phyloP scores from a whole-genome alignment of 1,284 basidiomycete genomes.

The Ganoderma leucocontextum region DNA sequence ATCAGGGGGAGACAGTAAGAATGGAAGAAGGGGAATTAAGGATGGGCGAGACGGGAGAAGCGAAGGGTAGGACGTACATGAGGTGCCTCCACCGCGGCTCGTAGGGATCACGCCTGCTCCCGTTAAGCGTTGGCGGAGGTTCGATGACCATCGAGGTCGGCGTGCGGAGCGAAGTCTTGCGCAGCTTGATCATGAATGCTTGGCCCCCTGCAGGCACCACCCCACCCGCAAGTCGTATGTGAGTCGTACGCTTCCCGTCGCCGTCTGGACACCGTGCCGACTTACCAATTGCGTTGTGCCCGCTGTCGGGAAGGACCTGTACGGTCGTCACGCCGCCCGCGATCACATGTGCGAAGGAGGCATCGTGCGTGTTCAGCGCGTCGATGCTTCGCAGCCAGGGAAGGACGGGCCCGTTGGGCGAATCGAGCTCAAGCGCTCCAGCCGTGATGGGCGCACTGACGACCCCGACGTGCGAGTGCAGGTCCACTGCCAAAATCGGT shows the following conservation, averaged over 20 bases:
- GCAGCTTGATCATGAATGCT: slow-evolving; percentile 61
- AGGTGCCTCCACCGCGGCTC: slow-evolving; percentile 54
- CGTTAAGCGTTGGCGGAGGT: slow-evolving; percentile 51
- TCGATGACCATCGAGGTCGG: slow-evolving; percentile 57
- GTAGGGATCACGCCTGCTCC: slow-evolving; percentile 39
- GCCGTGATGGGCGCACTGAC: slow-evolving; percentile 58
- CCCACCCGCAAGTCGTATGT: background rate
- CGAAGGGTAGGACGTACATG: slow-evolving; percentile 43
- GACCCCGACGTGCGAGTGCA: slow-evolving; percentile 85
- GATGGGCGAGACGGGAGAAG: background rate
- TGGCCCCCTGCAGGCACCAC: slow-evolving; percentile 47
- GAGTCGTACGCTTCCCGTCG: background rate
- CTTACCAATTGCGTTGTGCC: slow-evolving; percentile 42
- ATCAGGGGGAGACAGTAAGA: background rate
- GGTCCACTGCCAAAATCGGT: slow-evolving; percentile 59
- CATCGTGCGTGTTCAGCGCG: slow-evolving; percentile 59
- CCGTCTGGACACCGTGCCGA: background rate
- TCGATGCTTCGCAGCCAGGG: slow-evolving; percentile 57
- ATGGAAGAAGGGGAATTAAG: background rate
- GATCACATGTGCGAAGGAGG: slow-evolving; percentile 49
- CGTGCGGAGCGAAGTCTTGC: slow-evolving; percentile 53
- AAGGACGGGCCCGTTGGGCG: slow-evolving; percentile 58
- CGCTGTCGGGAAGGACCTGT: slow-evolving; percentile 48
- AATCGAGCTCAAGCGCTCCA: slow-evolving; percentile 64
- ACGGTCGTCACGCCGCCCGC: slow-evolving; percentile 59